Evolutionary conservation across 352 stramenopile genomes (phyloP), one percentile per base, ranked within the genome.

Genomic region (Pythium sp.): DNA sequence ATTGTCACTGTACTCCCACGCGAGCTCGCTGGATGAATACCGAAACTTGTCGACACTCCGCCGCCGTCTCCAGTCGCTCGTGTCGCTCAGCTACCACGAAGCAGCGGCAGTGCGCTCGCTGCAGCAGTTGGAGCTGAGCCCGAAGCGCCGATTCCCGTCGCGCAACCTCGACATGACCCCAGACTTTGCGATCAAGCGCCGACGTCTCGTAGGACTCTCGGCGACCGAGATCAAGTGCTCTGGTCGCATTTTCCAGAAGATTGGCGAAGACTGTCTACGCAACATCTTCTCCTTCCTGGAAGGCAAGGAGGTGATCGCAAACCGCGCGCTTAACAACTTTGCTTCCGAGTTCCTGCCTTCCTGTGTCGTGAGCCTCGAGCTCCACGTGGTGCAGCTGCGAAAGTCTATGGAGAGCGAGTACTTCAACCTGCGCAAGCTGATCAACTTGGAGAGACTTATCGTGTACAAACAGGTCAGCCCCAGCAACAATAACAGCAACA

Each of bases 61-160:
- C n/a, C 71, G 84, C 30, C 81, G 86, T 24, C 73, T 94, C 28
- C 86, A 94, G 69, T 82, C 78, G 22, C 75, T 94, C 8, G 77
- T 92, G 26, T 84, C 83, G 47, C 78, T 85, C 28, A 92, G 82
- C 60, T 79, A 86, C 59, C 81, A 91, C 66, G 84, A 92, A 76
- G 79, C 78, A 0, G 70, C 72, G 8, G 82, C 84, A 18, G 62
- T 36, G 46, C 64, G 64, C 43, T 47, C 56, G 43, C 22, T 59
- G 14, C 30, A 70, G 51, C 26, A 64, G 30, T 30, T 34, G 24
- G 15, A 62, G 58, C 24, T 62, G 22, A 64, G 56, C n/a, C 56
- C 62, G 14, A 84, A 83, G 64, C 72, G 72, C 46, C 72, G 64
- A 2, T 67, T 76, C 14, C 62, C 74, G 41, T 63, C 62, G 3